phyloP scores from a whole-genome alignment of 2,329 filamentous ascomycete species.

The Colletotrichum lentis region DNA sequence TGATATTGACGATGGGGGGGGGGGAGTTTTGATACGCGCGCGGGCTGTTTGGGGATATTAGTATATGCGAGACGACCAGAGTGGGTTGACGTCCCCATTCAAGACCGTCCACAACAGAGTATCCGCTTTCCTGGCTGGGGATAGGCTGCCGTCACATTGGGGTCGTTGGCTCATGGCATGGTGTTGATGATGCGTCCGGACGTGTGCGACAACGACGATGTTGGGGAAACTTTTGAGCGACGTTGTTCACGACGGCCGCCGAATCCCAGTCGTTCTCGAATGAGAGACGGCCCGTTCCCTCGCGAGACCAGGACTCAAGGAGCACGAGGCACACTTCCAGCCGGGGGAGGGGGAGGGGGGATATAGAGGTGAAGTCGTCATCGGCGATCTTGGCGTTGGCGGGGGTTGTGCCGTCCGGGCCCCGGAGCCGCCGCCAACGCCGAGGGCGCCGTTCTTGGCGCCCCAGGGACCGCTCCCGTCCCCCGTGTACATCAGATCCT shows the following conservation, averaged over 20 bases:
- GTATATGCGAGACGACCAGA: slow-evolving; percentile 81
- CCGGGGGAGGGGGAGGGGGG: no score
- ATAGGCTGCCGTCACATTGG: slow-evolving; percentile 63
- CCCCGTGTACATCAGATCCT: not conserved
- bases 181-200: slow-evolving; percentile 62
- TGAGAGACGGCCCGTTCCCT: slow-evolving; percentile 70
- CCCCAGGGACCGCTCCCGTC: not conserved
- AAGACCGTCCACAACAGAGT: slow-evolving; percentile 57
- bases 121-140: slow-evolving; percentile 64
- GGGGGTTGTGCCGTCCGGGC: slow-evolving; percentile 50
- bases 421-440: slow-evolving; percentile 43
- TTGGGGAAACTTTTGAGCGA: slow-evolving; percentile 67
- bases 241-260: slow-evolving; percentile 63
- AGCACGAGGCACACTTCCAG: slow-evolving; percentile 72
- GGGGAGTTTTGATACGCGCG: no score
- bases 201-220: slow-evolving; percentile 71
- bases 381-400: slow-evolving; percentile 50
- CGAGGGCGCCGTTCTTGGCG: slow-evolving; percentile 54
- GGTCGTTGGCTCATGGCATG: slow-evolving; percentile 55
- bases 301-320: slow-evolving; percentile 73
- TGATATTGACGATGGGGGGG: slow-evolving; percentile 53
- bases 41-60: slow-evolving; percentile 51
- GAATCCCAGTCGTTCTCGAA: slow-evolving; percentile 68
- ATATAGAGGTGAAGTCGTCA: slow-evolving; percentile 59
- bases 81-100: slow-evolving; percentile 56